Percentiles rank a stretch among this genome's conserved stretches.
Conservation (phyloP, 768 basidiomycete genomes). For the Agaricus blazei region DNA sequence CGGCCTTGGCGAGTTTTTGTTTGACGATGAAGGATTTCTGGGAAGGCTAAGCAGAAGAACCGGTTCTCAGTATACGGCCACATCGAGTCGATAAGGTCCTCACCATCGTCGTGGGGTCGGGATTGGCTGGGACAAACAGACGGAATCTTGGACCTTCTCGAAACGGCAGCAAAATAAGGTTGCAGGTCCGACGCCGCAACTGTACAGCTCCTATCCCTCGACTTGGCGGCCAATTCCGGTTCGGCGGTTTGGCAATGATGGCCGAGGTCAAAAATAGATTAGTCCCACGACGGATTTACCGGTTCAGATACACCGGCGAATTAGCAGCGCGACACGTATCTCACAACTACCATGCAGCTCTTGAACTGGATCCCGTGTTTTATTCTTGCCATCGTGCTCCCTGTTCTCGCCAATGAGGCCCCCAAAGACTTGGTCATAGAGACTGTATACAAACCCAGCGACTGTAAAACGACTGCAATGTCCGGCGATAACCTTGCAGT, state of each 20-base stretch:
- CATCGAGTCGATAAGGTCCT: slow-evolving; percentile 15
- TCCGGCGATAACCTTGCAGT: slow-evolving; percentile 65
- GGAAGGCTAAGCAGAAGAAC: slow-evolving; percentile 67
- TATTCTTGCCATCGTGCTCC: slow-evolving; percentile 34
- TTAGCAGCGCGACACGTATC: not conserved
- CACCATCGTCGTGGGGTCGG: slow-evolving; percentile 47
- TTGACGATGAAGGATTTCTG: slow-evolving; percentile 99
- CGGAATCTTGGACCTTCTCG: slow-evolving; percentile 17
- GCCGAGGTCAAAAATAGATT: not conserved
- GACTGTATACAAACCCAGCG: slow-evolving; percentile 51
- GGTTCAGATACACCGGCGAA: too few relatives aligned
- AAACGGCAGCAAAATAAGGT: slow-evolving; percentile 26
- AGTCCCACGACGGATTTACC: not conserved
- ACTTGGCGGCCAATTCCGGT: not conserved
- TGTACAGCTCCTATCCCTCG: slow-evolving; percentile 30
- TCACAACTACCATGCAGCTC: slow-evolving; percentile 41
- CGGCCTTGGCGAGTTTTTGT: slow-evolving; percentile 93
- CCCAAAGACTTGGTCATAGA: slow-evolving; percentile 55
- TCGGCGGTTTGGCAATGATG: not conserved
- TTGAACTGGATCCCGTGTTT: slow-evolving; percentile 42
- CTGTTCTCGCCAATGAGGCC: slow-evolving; percentile 31
- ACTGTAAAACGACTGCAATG: slow-evolving; percentile 48
- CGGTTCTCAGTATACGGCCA: slow-evolving; percentile 7
- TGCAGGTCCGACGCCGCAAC: slow-evolving; percentile 17
- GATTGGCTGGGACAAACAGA: slow-evolving; percentile 22